phyloP scores from a whole-genome alignment of 768 basidiomycete species.

The Jaapia argillacea region DNA sequence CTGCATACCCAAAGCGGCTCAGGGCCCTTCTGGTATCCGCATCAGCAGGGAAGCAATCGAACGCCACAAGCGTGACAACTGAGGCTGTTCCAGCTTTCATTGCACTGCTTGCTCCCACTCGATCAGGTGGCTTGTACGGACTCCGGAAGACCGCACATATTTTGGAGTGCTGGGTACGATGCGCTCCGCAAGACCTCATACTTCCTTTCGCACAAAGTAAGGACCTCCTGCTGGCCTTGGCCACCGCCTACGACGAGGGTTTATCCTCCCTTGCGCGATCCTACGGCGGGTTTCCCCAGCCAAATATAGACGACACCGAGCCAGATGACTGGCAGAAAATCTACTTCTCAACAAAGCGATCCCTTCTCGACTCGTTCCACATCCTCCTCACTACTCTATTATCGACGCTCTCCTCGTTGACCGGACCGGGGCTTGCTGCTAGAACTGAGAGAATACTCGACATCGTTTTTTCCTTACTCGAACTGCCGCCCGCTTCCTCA shows the following conservation, averaged over 20 bases:
- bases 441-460: slow-evolving; percentile 48
- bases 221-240: slow-evolving; percentile 45
- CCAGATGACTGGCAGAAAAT: slow-evolving; percentile 61
- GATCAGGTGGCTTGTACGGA: slow-evolving; percentile 44
- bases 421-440: slow-evolving; percentile 30
- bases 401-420: slow-evolving; percentile 29
- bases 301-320: slow-evolving; percentile 8
- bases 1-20: slow-evolving; percentile 28
- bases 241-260: slow-evolving; percentile 48
- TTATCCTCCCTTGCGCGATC: slow-evolving; percentile 43
- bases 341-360: slow-evolving; percentile 67
- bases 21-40: slow-evolving; percentile 34
- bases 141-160: slow-evolving; percentile 56
- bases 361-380: slow-evolving; percentile 62
- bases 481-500: slow-evolving; percentile 28
- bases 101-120: slow-evolving; percentile 30
- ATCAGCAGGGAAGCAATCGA: slow-evolving; percentile 20
- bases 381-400: slow-evolving; percentile 41
- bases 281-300: slow-evolving; percentile 42
- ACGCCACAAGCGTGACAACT: slow-evolving; percentile 23
- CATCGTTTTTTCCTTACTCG: slow-evolving; percentile 48
- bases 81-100: slow-evolving; percentile 53
- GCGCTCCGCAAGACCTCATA: slow-evolving; percentile 36
- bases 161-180: slow-evolving; percentile 42
- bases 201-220: slow-evolving; percentile 43